Evolutionary conservation across 2,329 filamentous ascomycete species (phyloP).

Genomic region (Paraconiothyrium brasiliense): DNA sequence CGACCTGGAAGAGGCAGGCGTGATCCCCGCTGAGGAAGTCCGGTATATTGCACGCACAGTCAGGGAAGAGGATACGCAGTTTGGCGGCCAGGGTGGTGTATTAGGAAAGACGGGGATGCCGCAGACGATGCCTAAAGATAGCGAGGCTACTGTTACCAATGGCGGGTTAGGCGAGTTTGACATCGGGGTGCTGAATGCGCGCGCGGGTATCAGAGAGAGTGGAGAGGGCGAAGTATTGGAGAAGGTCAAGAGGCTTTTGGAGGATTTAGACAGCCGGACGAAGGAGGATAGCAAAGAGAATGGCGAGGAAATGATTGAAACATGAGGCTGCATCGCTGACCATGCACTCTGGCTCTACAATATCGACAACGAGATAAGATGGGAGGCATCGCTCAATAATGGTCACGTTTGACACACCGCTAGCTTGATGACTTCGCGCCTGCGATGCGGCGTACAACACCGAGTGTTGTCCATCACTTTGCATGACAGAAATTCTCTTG

Average conservation of each 20-base stretch:
- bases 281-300: constrained; percentile 27
- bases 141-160: constrained; percentile 50
- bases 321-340: neutral
- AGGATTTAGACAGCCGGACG: constrained; percentile 35
- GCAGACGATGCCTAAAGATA: constrained; percentile 25
- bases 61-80: neutral
- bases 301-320: constrained; percentile 22
- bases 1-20: constrained; percentile 41
- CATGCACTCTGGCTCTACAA: neutral
- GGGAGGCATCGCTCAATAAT: neutral
- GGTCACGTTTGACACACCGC: neutral
- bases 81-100: constrained; percentile 1
- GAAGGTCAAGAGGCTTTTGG: constrained; percentile 66
- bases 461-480: too few relatives aligned
- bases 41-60: constrained; percentile 25
- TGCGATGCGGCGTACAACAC: too few relatives aligned
- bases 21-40: constrained; percentile 42
- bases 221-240: constrained; percentile 86
- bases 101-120: constrained; percentile 15
- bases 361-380: neutral
- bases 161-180: constrained; percentile 70
- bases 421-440: too few relatives aligned
- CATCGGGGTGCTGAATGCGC: constrained; percentile 88
- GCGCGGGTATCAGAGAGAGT: constrained; percentile 79
- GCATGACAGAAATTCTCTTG: too few relatives aligned